Evolutionary conservation across 2,329 filamentous ascomycete species (phyloP).

Genomic region (Pseudocercospora pini-densiflorae): DNA sequence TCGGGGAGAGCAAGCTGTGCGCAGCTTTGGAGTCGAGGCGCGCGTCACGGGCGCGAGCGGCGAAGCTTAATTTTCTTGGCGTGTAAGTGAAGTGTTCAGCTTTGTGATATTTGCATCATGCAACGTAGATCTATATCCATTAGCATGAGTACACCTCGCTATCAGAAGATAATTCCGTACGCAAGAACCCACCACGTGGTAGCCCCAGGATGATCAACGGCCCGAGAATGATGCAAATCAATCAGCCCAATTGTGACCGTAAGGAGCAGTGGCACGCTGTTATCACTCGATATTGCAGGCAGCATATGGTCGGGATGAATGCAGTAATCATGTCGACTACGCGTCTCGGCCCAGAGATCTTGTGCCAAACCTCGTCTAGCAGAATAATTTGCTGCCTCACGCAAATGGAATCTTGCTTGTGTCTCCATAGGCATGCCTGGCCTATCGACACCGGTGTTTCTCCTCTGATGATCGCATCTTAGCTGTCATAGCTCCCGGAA

Average conservation of each 20-base stretch:
- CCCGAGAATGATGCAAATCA: neutral
- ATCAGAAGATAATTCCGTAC: neutral
- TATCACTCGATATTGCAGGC: too few species aligned
- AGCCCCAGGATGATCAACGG: too few species aligned
- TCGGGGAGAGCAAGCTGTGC: neutral
- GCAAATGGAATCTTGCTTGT: neutral
- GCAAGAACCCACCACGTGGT: too few species aligned
- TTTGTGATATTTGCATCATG: neutral
- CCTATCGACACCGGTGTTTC: neutral
- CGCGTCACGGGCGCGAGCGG: neutral
- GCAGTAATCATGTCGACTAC: too few species aligned
- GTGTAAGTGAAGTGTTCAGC: neutral
- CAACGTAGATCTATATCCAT: neutral
- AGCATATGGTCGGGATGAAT: too few species aligned
- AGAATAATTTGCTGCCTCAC: too few species aligned
- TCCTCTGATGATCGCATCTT: neutral
- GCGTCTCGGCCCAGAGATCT: too few species aligned
- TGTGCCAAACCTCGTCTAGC: too few species aligned
- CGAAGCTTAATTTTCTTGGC: slow-evolving; percentile 22
- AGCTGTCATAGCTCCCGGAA: neutral
- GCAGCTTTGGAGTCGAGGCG: neutral
- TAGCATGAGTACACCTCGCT: neutral
- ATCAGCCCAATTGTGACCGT: neutral
- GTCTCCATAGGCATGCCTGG: neutral
- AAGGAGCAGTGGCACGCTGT: neutral